A percentile compares a stretch with the other conserved stretches of the same genome.
These are phyloP conservation scores for Discostella stelligeroides DNA, from an alignment of 108 stramenopile genomes.

Conservation along the genomic window DNA sequence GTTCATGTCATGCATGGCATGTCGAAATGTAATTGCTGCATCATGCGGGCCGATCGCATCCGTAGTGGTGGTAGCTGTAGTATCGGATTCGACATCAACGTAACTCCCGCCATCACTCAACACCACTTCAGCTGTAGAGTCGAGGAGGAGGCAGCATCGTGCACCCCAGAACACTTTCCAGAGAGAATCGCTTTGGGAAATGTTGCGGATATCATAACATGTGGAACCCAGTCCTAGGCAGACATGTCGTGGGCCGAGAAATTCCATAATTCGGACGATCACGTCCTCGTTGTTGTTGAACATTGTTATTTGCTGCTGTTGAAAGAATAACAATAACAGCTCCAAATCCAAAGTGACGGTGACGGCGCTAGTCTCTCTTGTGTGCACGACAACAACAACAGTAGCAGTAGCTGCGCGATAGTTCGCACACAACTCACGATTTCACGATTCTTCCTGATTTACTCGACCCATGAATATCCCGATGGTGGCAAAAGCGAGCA, in stretches of 20 bases:
- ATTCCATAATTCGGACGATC: constrained; percentile 24
- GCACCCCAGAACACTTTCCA: constrained; percentile 29
- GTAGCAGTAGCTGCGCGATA: no score
- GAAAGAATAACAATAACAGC: no score
- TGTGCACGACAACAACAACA: no score
- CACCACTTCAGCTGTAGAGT: background rate
- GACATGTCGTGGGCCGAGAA: constrained; percentile 31
- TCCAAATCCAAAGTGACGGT: no score
- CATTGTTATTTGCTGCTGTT: background rate
- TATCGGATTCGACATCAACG: constrained; percentile 5
- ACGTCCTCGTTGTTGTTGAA: constrained; percentile 23
- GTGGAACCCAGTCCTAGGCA: constrained; percentile 26
- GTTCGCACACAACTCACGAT: no score
- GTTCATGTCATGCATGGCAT: constrained; percentile 4
- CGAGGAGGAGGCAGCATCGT: constrained; percentile 14
- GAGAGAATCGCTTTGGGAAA: constrained; percentile 23
- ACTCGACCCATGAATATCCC: no score
- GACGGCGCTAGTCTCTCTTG: no score
- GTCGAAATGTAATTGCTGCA: constrained; percentile 21
- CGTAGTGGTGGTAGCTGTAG: background rate
- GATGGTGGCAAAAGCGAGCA: no score
- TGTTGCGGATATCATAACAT: constrained; percentile 12
- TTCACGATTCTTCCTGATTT: no score
- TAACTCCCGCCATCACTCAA: background rate
- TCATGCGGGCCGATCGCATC: background rate